Conservation (phyloP, 1,284 basidiomycete species). For the Malassezia sympodialis region DNA sequence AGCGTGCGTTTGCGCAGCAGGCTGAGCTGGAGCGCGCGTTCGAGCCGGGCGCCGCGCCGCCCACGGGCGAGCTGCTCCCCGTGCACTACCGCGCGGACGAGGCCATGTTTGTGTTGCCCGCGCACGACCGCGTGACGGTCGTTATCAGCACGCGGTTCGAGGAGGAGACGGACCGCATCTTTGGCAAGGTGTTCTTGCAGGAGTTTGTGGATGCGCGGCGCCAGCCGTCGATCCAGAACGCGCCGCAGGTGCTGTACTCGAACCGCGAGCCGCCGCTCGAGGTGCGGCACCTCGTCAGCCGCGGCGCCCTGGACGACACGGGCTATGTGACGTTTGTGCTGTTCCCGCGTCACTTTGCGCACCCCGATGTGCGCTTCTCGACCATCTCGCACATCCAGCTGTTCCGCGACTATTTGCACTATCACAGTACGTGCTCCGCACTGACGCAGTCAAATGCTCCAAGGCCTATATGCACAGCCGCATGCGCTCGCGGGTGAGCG, state of each 20-base stretch:
- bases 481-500: conserved; percentile 85
- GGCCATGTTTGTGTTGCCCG: conserved; percentile 88
- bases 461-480: conserved; percentile 99
- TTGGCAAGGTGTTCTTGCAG: conserved; percentile 94
- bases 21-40: conserved; percentile 65
- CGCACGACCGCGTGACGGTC: conserved; percentile 88
- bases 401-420: conserved; percentile 96
- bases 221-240: conserved; percentile 84
- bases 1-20: conserved; percentile 76
- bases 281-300: conserved; percentile 72
- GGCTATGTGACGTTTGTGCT: conserved; percentile 98
- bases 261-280: conserved; percentile 91
- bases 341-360: conserved; percentile 88
- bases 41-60: conserved; percentile 48
- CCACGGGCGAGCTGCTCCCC: conserved; percentile 59
- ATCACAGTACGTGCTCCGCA: conserved; percentile 55
- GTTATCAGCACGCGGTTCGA: conserved; percentile 94
- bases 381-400: conserved; percentile 94
- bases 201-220: conserved; percentile 97
- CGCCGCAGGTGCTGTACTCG: conserved; percentile 95
- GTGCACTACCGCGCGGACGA: conserved; percentile 87
- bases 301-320: conserved; percentile 75
- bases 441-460: conserved; percentile 71
- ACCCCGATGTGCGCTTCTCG: conserved; percentile 60
- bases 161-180: conserved; percentile 93